Conservation (phyloP, 2,329 filamentous ascomycete genomes). For the Hypoxylon sp. region DNA sequence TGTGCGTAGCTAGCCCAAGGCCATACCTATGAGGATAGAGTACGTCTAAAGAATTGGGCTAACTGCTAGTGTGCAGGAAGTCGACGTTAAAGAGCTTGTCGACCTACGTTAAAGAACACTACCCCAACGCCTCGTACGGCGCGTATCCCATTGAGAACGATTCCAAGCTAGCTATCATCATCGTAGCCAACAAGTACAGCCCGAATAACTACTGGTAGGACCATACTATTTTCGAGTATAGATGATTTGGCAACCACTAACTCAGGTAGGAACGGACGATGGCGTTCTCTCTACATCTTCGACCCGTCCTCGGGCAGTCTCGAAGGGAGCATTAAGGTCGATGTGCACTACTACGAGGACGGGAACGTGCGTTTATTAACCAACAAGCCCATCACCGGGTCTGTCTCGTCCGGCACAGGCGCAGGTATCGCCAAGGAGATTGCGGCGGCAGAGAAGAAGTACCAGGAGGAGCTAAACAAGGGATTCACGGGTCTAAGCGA, state of each 20-base stretch:
- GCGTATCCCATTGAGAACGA: conserved; percentile 86
- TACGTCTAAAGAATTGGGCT: conserved; percentile 37
- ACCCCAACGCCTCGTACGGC: conserved; percentile 83
- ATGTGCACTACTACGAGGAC: conserved; percentile 99
- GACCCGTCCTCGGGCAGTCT: conserved; percentile 77
- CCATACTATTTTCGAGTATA: too few relatives aligned
- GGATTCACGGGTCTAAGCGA: conserved; percentile 92
- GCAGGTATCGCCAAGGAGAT: conserved; percentile 84
- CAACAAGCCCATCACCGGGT: conserved; percentile 79
- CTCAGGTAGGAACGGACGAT: conserved; percentile 85
- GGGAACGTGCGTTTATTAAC: conserved; percentile 95
- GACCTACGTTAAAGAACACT: conserved; percentile 88
- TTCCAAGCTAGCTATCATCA: conserved; percentile 81
- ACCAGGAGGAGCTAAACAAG: conserved; percentile 95
- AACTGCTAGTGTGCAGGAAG: conserved; percentile 69
- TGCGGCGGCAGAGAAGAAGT: conserved; percentile 85
- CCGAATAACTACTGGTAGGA: conserved; percentile 95
- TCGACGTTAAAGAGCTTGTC: conserved; percentile 84
- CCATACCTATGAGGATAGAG: neutral
- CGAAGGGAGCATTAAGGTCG: conserved; percentile 87
- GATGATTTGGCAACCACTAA: conserved; percentile 4
- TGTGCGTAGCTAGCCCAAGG: conserved; percentile 69
- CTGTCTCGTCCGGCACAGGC: conserved; percentile 73
- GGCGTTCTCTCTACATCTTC: conserved; percentile 90
- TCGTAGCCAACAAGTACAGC: conserved; percentile 97